These are phyloP conservation scores for Citrus trifoliata DNA, from an alignment of 345 rosid genomes.

Conservation along the genomic window DNA sequence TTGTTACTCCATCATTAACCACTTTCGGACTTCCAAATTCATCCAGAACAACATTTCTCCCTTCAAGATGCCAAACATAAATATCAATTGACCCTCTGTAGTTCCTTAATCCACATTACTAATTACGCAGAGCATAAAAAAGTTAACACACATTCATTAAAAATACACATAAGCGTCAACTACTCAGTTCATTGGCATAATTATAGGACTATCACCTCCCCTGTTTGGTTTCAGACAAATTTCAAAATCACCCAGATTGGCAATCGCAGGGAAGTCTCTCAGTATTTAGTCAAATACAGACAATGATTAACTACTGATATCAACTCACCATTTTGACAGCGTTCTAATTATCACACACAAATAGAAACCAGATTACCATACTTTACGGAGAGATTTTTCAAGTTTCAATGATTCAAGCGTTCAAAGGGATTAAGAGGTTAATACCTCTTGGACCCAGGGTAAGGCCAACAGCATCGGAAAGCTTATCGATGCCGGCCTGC, in stretches of 20 bases:
- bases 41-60: constrained; percentile 94
- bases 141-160: not conserved
- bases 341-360: not conserved
- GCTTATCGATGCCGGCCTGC: constrained; percentile 93
- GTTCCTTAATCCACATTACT: not conserved
- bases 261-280: not conserved
- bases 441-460: constrained; percentile 99
- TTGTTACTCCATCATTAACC: constrained; percentile 98
- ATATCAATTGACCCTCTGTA: not conserved
- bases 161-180: too few species aligned
- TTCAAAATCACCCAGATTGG: not conserved
- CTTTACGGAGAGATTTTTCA: not conserved
- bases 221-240: not conserved
- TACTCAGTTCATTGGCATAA: not conserved
- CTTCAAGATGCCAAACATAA: constrained; percentile 26
- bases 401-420: not conserved
- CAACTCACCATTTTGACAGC: not conserved
- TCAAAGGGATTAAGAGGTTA: not conserved
- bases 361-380: not conserved
- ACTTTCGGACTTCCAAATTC: constrained; percentile 96
- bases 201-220: not conserved
- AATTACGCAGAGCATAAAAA: not conserved
- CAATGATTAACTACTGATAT: too few species aligned
- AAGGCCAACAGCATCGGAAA: constrained; percentile 87
- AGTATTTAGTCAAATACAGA: not conserved